phyloP scores from a whole-genome alignment of 441 rosid genomes.

The Lepidium campestre region DNA sequence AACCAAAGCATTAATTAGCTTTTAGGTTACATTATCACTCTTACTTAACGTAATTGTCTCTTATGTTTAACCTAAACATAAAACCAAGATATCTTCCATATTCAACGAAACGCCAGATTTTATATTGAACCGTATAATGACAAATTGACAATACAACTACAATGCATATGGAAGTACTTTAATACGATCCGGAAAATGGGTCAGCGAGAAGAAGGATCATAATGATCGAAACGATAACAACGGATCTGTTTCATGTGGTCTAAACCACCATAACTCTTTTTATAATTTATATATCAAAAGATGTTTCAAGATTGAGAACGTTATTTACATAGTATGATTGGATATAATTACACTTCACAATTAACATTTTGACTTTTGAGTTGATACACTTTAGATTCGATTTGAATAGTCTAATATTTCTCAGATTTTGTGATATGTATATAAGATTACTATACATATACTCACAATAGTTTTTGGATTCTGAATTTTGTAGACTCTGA shows the following conservation, averaged over 20 bases:
- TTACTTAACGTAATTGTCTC: background rate
- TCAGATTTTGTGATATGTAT: background rate
- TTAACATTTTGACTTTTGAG: background rate
- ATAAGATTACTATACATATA: background rate
- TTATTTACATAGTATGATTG: background rate
- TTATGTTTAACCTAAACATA: background rate
- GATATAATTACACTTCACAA: background rate
- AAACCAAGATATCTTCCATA: background rate
- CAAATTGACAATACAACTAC: conserved; percentile 5
- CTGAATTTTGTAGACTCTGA: conserved; percentile 16
- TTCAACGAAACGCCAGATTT: background rate
- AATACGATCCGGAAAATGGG: conserved; percentile 20
- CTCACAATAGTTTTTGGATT: too few species aligned
- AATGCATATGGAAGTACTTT: conserved; percentile 23
- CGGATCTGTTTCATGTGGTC: conserved; percentile 29
- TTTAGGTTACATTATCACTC: background rate
- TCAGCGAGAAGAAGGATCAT: conserved; percentile 22
- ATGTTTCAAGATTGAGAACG: conserved; percentile 1
- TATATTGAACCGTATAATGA: conserved; percentile 4
- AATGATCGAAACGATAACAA: conserved; percentile 26
- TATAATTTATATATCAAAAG: conserved; percentile 12
- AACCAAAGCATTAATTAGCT: background rate
- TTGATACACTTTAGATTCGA: background rate
- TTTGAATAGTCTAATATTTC: background rate
- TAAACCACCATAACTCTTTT: conserved; percentile 15